A percentile compares a stretch with the other conserved stretches of the same genome.
These are phyloP conservation scores for Podaxis pistillaris DNA, from an alignment of 768 basidiomycete genomes.

Conservation along the genomic window DNA sequence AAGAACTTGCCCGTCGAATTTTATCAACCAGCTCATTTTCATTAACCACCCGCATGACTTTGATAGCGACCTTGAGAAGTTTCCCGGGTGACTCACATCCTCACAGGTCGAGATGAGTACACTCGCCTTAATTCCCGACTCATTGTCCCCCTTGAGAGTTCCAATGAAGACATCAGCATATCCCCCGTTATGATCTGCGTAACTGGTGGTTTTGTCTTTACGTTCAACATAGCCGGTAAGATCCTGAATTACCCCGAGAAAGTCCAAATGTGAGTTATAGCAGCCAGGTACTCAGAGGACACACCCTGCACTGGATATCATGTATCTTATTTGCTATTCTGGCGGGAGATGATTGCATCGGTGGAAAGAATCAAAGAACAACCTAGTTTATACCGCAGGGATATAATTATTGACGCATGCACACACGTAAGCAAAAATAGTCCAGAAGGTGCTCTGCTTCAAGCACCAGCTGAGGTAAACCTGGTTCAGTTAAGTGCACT, in stretches of 20 bases:
- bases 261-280: not conserved
- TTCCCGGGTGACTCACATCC: not conserved
- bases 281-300: not conserved
- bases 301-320: not conserved
- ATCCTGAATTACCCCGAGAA: not conserved
- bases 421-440: too few relatives aligned
- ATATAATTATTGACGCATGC: not conserved
- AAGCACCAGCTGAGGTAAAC: too few relatives aligned
- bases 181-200: not conserved
- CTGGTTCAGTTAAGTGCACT: too few relatives aligned
- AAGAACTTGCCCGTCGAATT: not conserved
- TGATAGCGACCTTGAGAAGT: not conserved
- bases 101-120: not conserved
- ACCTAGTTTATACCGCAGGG: not conserved
- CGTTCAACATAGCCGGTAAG: not conserved
- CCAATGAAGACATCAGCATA: not conserved
- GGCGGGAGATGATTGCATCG: not conserved
- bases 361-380: not conserved
- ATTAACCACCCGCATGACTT: constrained; percentile 1
- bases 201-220: not conserved
- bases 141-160: not conserved
- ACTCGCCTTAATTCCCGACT: not conserved
- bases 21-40: not conserved
- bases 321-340: not conserved
- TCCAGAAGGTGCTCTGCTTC: too few relatives aligned